These are phyloP conservation scores for Lindgomyces ingoldianus DNA, from an alignment of 495 filamentous ascomycete species.

Conservation along the genomic window DNA sequence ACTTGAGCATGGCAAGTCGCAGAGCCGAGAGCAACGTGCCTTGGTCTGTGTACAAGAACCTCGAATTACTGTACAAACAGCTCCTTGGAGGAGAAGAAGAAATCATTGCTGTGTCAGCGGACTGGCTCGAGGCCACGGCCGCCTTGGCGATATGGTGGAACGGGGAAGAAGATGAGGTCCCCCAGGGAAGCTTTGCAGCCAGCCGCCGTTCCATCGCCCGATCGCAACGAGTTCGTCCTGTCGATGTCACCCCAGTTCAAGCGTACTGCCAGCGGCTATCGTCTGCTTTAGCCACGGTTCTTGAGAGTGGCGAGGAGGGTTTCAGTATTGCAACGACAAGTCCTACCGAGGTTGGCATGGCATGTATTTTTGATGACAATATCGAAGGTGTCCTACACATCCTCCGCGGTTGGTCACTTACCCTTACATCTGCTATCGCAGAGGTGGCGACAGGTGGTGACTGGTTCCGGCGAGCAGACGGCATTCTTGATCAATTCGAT, in stretches of 20 bases:
- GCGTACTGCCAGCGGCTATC: slow-evolving; percentile 58
- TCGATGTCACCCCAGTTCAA: slow-evolving; percentile 51
- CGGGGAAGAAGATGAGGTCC: slow-evolving; percentile 62
- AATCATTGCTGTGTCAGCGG: slow-evolving; percentile 68
- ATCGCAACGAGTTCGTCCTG: slow-evolving; percentile 41
- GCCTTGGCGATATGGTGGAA: slow-evolving; percentile 87
- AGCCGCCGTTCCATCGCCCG: slow-evolving; percentile 42
- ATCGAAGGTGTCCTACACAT: slow-evolving; percentile 71
- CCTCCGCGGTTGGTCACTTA: slow-evolving; percentile 74
- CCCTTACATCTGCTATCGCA: slow-evolving; percentile 70
- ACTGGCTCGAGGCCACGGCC: slow-evolving; percentile 86
- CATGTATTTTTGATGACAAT: slow-evolving; percentile 75
- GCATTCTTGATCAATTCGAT: slow-evolving; percentile 51
- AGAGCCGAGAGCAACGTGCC: slow-evolving; percentile 81
- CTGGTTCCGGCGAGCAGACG: slow-evolving; percentile 62
- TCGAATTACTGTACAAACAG: slow-evolving; percentile 73
- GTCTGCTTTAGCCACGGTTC: slow-evolving; percentile 54
- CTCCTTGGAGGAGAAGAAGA: slow-evolving; percentile 68
- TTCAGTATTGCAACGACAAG: slow-evolving; percentile 73
- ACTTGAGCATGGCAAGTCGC: slow-evolving; percentile 63
- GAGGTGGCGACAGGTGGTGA: slow-evolving; percentile 73
- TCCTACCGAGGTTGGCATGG: slow-evolving; percentile 73
- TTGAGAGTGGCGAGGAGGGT: slow-evolving; percentile 49
- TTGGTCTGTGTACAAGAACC: slow-evolving; percentile 79
- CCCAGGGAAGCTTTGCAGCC: slow-evolving; percentile 40